Evolutionary conservation across 192 early-diverging fungal genomes (phyloP).

Genomic region (Chytriomyces sp.): DNA sequence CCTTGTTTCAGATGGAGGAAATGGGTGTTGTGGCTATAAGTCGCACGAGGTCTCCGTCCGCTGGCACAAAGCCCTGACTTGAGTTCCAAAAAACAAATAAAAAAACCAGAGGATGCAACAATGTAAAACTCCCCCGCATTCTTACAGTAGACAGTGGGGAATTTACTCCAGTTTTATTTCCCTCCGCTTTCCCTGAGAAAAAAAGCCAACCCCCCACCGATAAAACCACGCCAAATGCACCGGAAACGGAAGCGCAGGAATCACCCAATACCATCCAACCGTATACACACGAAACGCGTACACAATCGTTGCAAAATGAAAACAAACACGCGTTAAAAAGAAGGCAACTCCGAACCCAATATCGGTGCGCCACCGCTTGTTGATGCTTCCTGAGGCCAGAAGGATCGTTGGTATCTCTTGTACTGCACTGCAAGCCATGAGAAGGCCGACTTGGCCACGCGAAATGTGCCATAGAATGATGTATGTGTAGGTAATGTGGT

Average conservation of each 20-base stretch:
- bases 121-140: not conserved
- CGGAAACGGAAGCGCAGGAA: slow-evolving; percentile 26
- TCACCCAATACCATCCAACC: slow-evolving; percentile 35
- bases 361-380: slow-evolving; percentile 53
- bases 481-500: slow-evolving; percentile 60
- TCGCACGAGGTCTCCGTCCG: too few relatives aligned
- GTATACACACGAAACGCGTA: slow-evolving; percentile 46
- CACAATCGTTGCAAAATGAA: slow-evolving; percentile 51
- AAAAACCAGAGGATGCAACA: not conserved
- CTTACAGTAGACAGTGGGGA: not conserved
- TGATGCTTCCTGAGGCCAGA: slow-evolving; percentile 62
- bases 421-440: slow-evolving; percentile 33
- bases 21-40: too few relatives aligned
- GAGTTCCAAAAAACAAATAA: not conserved
- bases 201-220: slow-evolving; percentile 21
- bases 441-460: slow-evolving; percentile 44
- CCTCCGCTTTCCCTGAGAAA: not conserved
- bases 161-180: not conserved
- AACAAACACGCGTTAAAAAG: slow-evolving; percentile 44
- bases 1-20: slow-evolving; percentile 48
- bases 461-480: slow-evolving; percentile 52
- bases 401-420: slow-evolving; percentile 65
- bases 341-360: slow-evolving; percentile 53
- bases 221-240: slow-evolving; percentile 39
- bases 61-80: not conserved